Evolutionary conservation across 208 protist genomes (phyloP).

Genomic region (Crithidia sp.): DNA sequence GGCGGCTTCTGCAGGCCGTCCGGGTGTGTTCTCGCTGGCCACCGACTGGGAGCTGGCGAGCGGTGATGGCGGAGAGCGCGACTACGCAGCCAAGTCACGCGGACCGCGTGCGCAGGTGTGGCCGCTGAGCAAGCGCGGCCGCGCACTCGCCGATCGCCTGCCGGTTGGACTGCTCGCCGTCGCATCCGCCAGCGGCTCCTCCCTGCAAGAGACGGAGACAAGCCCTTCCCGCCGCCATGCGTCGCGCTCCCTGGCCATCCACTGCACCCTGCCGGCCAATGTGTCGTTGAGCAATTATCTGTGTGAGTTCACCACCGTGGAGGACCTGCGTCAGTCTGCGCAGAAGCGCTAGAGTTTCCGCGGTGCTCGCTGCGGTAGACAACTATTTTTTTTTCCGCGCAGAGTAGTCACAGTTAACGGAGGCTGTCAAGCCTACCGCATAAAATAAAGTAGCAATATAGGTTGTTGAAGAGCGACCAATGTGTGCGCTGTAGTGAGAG

Average conservation of each 20-base stretch:
- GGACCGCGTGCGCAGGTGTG: slow-evolving; percentile 40
- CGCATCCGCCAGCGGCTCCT: slow-evolving; percentile 25
- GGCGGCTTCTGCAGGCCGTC: not conserved
- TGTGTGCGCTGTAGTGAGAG: no score
- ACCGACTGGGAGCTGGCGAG: slow-evolving; percentile 47
- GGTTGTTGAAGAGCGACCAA: no score
- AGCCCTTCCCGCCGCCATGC: slow-evolving; percentile 2
- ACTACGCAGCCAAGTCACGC: slow-evolving; percentile 49
- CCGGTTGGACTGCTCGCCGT: slow-evolving; percentile 64
- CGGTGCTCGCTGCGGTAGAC: no score
- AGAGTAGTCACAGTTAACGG: no score
- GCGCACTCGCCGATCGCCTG: slow-evolving; percentile 62
- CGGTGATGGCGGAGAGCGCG: slow-evolving; percentile 17
- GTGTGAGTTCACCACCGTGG: slow-evolving; percentile 45
- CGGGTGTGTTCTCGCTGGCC: slow-evolving; percentile 28
- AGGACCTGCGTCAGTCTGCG: slow-evolving; percentile 16
- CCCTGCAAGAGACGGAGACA: not conserved
- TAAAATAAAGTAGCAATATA: no score
- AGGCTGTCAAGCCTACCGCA: no score
- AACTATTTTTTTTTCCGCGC: no score
- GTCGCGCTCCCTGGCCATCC: slow-evolving; percentile 58
- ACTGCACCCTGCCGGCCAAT: slow-evolving; percentile 67
- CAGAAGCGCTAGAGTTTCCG: not conserved
- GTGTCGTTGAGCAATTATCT: slow-evolving; percentile 55
- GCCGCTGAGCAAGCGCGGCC: slow-evolving; percentile 71